phyloP scores from a whole-genome alignment of 2,329 filamentous ascomycete genomes.

The Hirsutella minnesotensis region DNA sequence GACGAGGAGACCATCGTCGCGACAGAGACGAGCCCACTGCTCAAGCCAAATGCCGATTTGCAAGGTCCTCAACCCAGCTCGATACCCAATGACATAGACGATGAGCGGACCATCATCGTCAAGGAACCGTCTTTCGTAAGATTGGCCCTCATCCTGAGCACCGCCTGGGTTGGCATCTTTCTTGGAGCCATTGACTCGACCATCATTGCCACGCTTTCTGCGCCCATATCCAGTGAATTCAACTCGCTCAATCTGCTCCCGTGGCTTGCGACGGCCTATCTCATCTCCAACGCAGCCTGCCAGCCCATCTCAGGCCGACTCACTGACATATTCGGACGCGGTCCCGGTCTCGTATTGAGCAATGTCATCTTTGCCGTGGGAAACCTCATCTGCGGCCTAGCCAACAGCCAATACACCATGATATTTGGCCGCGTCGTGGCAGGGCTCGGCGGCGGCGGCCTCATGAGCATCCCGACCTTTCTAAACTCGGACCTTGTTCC shows the following conservation, averaged over 20 bases:
- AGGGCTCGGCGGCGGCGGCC: constrained; percentile 69
- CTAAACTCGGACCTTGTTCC: constrained; percentile 60
- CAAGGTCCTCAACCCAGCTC: background rate
- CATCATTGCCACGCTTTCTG: constrained; percentile 75
- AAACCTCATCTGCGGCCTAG: constrained; percentile 73
- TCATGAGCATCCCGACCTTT: constrained; percentile 64
- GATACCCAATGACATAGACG: constrained; percentile 12
- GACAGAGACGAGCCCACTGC: background rate
- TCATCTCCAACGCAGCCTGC: constrained; percentile 78
- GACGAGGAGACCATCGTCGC: background rate
- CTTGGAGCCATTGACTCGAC: constrained; percentile 60
- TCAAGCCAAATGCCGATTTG: background rate
- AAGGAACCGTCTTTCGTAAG: constrained; percentile 34
- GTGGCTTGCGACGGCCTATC: constrained; percentile 79
- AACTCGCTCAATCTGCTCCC: constrained; percentile 69
- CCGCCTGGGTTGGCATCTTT: constrained; percentile 49
- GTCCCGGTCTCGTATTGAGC: constrained; percentile 65
- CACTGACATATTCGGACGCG: constrained; percentile 79
- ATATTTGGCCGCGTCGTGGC: constrained; percentile 69
- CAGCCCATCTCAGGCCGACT: constrained; percentile 77
- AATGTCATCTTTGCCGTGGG: constrained; percentile 71
- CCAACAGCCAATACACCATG: constrained; percentile 52
- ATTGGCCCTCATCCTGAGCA: constrained; percentile 41
- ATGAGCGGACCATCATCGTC: constrained; percentile 35
- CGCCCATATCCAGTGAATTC: constrained; percentile 74